Conservation (phyloP, 2,329 filamentous ascomycete genomes). For the Chaetomium globosum region DNA sequence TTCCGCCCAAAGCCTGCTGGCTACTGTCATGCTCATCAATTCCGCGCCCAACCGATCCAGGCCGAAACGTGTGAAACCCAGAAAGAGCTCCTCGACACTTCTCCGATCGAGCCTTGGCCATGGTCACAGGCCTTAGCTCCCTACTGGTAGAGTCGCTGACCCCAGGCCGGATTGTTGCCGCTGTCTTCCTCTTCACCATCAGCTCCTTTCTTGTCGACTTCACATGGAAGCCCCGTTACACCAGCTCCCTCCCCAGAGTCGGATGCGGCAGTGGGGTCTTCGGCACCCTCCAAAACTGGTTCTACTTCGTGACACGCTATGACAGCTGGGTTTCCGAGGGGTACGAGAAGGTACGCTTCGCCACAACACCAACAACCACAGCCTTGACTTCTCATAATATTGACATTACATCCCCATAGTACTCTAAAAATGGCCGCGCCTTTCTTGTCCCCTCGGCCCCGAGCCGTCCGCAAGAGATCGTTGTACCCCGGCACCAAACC, state of each 20-base stretch:
- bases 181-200: constrained; percentile 42
- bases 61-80: neutral
- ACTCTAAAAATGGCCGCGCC: constrained; percentile 46
- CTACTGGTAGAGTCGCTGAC: constrained; percentile 41
- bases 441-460: constrained; percentile 50
- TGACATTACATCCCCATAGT: constrained; percentile 38
- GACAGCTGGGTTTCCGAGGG: constrained; percentile 48
- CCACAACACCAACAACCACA: neutral
- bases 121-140: constrained; percentile 34
- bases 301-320: constrained; percentile 45
- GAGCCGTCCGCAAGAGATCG: constrained; percentile 48
- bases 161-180: constrained; percentile 38
- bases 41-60: neutral
- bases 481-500: constrained; percentile 49
- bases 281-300: constrained; percentile 46
- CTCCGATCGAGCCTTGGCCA: constrained; percentile 5
- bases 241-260: constrained; percentile 46
- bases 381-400: neutral
- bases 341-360: constrained; percentile 45
- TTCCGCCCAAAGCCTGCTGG: neutral
- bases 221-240: constrained; percentile 46
- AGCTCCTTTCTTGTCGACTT: constrained; percentile 47
- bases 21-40: neutral
- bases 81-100: neutral
- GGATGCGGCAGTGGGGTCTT: constrained; percentile 46